phyloP scores from a whole-genome alignment of 1,284 basidiomycete species.

The Agaricales sp. region DNA sequence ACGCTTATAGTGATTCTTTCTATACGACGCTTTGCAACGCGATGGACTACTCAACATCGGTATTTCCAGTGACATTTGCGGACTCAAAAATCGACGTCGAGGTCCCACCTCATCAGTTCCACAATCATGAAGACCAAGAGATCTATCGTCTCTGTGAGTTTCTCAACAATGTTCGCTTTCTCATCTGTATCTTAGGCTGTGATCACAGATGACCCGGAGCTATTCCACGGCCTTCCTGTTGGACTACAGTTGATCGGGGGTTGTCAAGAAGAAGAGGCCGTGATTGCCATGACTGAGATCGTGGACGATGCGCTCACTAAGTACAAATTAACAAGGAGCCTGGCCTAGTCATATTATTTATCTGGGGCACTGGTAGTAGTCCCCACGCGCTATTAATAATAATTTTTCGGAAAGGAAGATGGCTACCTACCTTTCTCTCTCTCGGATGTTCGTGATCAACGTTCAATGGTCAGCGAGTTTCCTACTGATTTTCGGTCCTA shows the following conservation, averaged over 20 bases:
- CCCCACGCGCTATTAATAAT: no score
- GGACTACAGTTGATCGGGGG: slow-evolving; percentile 60
- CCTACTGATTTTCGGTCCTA: no score
- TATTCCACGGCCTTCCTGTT: slow-evolving; percentile 52
- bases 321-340: slow-evolving; percentile 13
- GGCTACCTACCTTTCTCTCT: no score
- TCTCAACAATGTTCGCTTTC: slow-evolving; percentile 3
- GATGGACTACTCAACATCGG: slow-evolving; percentile 49
- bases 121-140: slow-evolving; percentile 23
- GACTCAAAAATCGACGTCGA: slow-evolving; percentile 33
- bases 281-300: slow-evolving; percentile 52
- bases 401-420: no score
- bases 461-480: no score
- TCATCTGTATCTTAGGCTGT: slow-evolving; percentile 2
- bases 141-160: slow-evolving; percentile 33
- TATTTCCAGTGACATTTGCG: slow-evolving; percentile 54
- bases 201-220: slow-evolving; percentile 42
- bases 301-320: slow-evolving; percentile 34
- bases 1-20: slow-evolving; percentile 22
- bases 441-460: no score
- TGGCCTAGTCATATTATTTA: no score
- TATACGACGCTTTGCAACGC: slow-evolving; percentile 59
- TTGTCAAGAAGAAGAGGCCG: slow-evolving; percentile 66
- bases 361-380: no score
- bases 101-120: slow-evolving; percentile 27